phyloP scores from a whole-genome alignment of 2,329 filamentous ascomycete genomes.

The Magnaporthales sp. region DNA sequence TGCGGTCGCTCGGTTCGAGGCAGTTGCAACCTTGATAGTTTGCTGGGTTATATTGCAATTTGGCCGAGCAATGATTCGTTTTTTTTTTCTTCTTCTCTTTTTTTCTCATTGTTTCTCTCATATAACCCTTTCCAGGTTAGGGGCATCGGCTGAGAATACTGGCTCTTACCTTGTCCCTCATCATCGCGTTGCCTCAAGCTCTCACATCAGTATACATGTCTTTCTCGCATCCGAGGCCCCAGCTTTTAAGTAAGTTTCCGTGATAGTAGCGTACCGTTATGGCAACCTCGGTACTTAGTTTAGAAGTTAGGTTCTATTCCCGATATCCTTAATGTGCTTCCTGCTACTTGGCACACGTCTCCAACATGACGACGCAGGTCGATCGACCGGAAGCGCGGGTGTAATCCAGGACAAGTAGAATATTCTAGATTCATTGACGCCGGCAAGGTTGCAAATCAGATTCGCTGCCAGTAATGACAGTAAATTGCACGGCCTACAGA shows the following conservation, averaged over 20 bases:
- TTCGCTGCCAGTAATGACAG: no score
- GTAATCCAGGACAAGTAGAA: no score
- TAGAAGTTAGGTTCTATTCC: background rate
- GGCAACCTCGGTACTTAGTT: background rate
- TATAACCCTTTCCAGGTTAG: background rate
- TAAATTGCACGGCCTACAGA: no score
- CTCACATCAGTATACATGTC: background rate
- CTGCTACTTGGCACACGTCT: no score
- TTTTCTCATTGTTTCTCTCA: background rate
- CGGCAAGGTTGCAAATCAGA: no score
- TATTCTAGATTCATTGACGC: no score
- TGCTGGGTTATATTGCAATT: background rate
- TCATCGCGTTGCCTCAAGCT: background rate
- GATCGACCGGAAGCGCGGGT: no score
- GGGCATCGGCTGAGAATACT: background rate
- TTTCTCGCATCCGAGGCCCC: background rate
- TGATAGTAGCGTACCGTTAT: background rate
- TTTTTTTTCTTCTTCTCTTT: background rate
- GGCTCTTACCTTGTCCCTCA: background rate
- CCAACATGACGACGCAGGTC: no score
- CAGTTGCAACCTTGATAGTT: background rate
- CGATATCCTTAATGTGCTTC: no score
- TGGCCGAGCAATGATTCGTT: background rate
- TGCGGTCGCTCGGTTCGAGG: background rate
- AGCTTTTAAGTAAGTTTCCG: background rate